Evolutionary conservation across 2,329 filamentous ascomycete genomes (phyloP), one percentile per base, ranked within the genome.

Genomic region (Colletotrichum sp.): DNA sequence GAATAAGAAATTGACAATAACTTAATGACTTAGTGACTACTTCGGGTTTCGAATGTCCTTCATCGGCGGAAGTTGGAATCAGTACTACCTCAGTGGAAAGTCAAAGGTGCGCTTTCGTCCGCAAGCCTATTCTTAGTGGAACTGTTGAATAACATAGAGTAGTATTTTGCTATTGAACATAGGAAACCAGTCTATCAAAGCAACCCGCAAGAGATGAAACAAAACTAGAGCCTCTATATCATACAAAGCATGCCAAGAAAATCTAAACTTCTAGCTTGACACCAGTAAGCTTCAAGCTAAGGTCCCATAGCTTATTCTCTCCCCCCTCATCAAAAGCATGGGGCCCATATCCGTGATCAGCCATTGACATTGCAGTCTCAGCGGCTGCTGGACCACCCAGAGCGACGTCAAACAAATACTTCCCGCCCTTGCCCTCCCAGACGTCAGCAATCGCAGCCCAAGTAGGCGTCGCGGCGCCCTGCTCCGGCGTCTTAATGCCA

Each of bases 391-490:
- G 48, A 2, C 69, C 75, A 4, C 76, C 34, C 2, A 75, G 28
- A 24, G 34, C 55, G 36, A 62, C 75, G 10, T 88, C 81, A 56
- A 82, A 81, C 38, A 88, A 74, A 79, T 87, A 88, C 74, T 81
- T 79, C 3, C 87, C 87, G 6, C 86, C 87, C 74, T 82, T 85
- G 7, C 80, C 83, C 77, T 87, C 83, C 78, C 82, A 84, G 38
- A 84, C 83, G 65, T 81, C 82, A 3, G 78, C 81, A 5, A 87
- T 62, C 2, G 85, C 86, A 1, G 84, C 86, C 81, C 82, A 86
- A 3, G 87, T 82, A 4, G 81, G 83, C 32, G 87, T 88, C 4
- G 87, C 84, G 59, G 87, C 87, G 6, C 87, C 88, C 77, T 89
- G 87, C 38, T 82, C 83, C 1, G 83, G 65, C 4, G 43, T 66